Evolutionary conservation across 169 alveolate genomes (phyloP).

Genomic region (Plasmodium berghei): DNA sequence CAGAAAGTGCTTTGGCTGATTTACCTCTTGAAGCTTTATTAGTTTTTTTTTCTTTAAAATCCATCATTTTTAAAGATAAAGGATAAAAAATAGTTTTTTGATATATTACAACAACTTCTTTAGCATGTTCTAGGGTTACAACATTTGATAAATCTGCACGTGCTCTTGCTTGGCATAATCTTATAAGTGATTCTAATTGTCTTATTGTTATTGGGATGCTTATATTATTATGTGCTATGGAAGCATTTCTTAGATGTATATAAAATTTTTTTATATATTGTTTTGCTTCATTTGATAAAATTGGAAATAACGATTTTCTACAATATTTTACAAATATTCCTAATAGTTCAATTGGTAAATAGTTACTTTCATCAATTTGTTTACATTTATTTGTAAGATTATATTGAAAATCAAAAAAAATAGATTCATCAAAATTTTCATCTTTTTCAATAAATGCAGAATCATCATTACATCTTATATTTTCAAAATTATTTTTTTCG

Average conservation of each 20-base stretch:
- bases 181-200: slow-evolving; percentile 90
- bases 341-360: slow-evolving; percentile 43
- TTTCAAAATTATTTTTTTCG: neutral
- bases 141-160: slow-evolving; percentile 84
- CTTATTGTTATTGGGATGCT: slow-evolving; percentile 89
- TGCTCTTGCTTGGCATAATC: slow-evolving; percentile 94
- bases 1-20: slow-evolving; percentile 38
- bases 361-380: slow-evolving; percentile 46
- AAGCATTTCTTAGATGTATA: slow-evolving; percentile 43
- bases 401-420: slow-evolving; percentile 21
- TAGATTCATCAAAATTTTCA: neutral
- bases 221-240: slow-evolving; percentile 48
- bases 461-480: neutral
- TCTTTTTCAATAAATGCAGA: neutral
- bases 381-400: slow-evolving; percentile 34
- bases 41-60: slow-evolving; percentile 31
- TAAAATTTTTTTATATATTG: slow-evolving; percentile 51
- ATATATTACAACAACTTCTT: slow-evolving; percentile 81
- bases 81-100: slow-evolving; percentile 79
- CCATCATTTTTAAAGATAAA: slow-evolving; percentile 25
- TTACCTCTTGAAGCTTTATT: slow-evolving; percentile 18
- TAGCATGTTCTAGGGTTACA: slow-evolving; percentile 78
- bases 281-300: slow-evolving; percentile 54
- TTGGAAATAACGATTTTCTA: slow-evolving; percentile 42
- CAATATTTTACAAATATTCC: slow-evolving; percentile 45